These are phyloP conservation scores for Jamesozyma jinghongensis DNA, from an alignment of 805 yeast species.

Conservation along the genomic window DNA sequence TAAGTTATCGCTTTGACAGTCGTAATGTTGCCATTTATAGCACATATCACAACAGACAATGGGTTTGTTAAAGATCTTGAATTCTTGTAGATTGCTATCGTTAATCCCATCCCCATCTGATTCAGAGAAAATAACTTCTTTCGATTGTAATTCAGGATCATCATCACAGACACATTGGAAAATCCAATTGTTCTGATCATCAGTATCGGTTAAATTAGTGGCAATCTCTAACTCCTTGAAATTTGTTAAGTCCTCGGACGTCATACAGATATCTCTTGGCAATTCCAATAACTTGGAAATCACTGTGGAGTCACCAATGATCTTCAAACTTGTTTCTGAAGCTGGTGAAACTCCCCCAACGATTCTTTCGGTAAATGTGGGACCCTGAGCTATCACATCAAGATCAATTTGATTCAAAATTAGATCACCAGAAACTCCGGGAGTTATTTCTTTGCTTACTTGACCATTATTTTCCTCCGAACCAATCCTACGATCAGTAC, in stretches of 20 bases:
- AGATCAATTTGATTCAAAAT: constrained; percentile 9
- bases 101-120: constrained; percentile 10
- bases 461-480: too few species aligned
- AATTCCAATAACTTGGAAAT: constrained; percentile 14
- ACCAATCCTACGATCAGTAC: neutral
- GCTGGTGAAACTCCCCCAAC: neutral
- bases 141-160: constrained; percentile 3
- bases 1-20: constrained; percentile 16
- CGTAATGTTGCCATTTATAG: constrained; percentile 30
- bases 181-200: constrained; percentile 21
- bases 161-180: constrained; percentile 22
- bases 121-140: constrained; percentile 1
- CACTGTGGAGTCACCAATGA: neutral
- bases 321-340: neutral
- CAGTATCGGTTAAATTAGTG: constrained; percentile 13
- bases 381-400: neutral
- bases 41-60: constrained; percentile 29
- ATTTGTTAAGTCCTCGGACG: constrained; percentile 17
- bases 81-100: constrained; percentile 3
- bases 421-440: constrained; percentile 9
- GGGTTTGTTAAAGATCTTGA: constrained; percentile 10
- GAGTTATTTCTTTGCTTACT: too few species aligned
- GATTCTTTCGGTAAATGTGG: neutral
- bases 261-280: constrained; percentile 23
- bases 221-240: constrained; percentile 16